Base-by-base conservation (phyloP, 805 yeast genomes). In the Wickerhamomyces hampshirensis region DNA sequence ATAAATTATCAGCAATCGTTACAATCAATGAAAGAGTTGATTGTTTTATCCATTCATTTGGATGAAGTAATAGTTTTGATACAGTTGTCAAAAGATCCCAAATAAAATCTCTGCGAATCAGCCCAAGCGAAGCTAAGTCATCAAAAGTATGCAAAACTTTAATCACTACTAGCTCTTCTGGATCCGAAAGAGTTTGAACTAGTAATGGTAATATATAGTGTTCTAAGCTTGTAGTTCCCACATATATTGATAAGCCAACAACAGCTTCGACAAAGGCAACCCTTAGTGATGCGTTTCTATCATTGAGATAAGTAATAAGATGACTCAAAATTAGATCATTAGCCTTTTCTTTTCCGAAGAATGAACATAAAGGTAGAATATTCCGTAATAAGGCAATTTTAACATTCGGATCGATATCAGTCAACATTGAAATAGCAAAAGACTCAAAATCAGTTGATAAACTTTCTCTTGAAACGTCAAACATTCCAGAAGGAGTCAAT, bases 261-360 rank as follows among this genome's bases (percentile, higher is more conserved):
- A 89, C 74, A 6, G 87, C 70, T 28, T 77, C 71, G 26, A 91
- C 78, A 48, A 93, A 80, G 5, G 80, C 77, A 19, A 84, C 62
- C 40, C 94, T 67, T 16, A 93, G 63, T 15, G 76, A 71, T 0
- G 81, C 63, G 50, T 79, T 77, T 37, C 77, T 70, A 53, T 89
- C 96, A 57, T 93, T 93, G 44, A 93, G 62, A 52, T 88, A 93
- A 0, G 98, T 89, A 30, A 93, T 89, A 38, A 89, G 64, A 63
- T 93, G 98, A 30, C 96, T 88, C 31, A 93, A 61, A 16, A 93
- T 78, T 28, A 93, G 67, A 55, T 93, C 98, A 52, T 85, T 89
- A 0, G 96, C 83, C 47, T 79, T 84, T 37, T 86, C 95, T 37
- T 81, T 77, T 0, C 96, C 96, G 53, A 93, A 80, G 40, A 83